These are phyloP conservation scores for Ogataea siamensis DNA, from an alignment of 805 yeast genomes.

Conservation along the genomic window DNA sequence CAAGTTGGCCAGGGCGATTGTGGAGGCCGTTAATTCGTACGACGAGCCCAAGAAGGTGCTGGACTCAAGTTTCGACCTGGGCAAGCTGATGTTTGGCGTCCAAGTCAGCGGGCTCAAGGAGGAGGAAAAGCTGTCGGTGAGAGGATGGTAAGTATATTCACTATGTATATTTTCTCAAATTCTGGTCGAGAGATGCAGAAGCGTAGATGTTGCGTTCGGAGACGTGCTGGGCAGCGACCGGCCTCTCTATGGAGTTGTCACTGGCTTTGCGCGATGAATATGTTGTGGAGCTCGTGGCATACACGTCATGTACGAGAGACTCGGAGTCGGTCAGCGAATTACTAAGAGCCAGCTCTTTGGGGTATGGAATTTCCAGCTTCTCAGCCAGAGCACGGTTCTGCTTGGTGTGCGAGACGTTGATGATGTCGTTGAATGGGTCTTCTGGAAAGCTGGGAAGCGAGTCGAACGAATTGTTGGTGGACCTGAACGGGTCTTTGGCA, in stretches of 20 bases:
- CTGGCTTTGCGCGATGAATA: constrained; percentile 8
- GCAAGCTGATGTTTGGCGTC: constrained; percentile 75
- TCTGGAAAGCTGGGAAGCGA: constrained; percentile 7
- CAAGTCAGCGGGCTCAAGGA: constrained; percentile 51
- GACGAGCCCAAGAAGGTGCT: constrained; percentile 58
- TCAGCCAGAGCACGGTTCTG: constrained; percentile 4
- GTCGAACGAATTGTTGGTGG: constrained; percentile 1
- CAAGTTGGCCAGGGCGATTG: constrained; percentile 73
- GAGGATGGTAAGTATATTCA: constrained; percentile 46
- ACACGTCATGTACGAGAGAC: not conserved
- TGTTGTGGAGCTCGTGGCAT: constrained; percentile 1
- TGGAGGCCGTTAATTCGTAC: constrained; percentile 72
- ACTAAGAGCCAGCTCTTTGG: constrained; percentile 10
- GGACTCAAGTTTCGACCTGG: constrained; percentile 67
- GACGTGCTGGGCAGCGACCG: not conserved
- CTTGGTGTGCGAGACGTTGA: constrained; percentile 3
- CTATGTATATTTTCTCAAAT: constrained; percentile 5
- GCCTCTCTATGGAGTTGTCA: not conserved
- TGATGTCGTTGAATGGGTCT: constrained; percentile 13
- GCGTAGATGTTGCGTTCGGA: constrained; percentile 14
- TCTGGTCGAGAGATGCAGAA: constrained; percentile 13
- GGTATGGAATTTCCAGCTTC: constrained; percentile 6
- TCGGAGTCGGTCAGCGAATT: not conserved
- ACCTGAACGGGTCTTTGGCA: constrained; percentile 1
- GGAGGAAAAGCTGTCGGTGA: constrained; percentile 45